Percentiles rank a stretch among this genome's conserved stretches.
Evolutionary conservation across 495 filamentous ascomycete genomes (phyloP).

Genomic region (Aspergillus panamensis): DNA sequence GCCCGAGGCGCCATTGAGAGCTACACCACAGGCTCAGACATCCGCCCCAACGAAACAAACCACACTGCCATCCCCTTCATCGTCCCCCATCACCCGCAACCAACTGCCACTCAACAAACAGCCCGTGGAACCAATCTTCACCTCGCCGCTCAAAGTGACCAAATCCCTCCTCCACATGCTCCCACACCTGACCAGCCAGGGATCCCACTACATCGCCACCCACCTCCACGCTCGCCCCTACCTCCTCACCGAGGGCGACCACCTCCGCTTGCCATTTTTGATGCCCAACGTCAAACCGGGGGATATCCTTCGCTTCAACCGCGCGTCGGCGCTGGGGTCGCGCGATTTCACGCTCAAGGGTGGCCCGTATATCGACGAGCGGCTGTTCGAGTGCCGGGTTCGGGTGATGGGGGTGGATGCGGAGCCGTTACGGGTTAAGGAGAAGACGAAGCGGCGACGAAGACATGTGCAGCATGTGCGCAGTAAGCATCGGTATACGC

Average conservation of each 20-base stretch:
- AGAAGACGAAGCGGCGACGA: conserved; percentile 91
- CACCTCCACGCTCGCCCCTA: conserved; percentile 87
- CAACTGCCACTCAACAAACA: conserved; percentile 32
- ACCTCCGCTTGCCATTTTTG: conserved; percentile 87
- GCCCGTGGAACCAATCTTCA: conserved; percentile 36
- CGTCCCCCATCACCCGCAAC: conserved; percentile 17
- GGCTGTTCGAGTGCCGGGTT: conserved; percentile 78
- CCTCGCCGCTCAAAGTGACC: conserved; percentile 42
- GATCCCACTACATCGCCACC: conserved; percentile 77
- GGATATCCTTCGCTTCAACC: conserved; percentile 80
- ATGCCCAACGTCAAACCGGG: conserved; percentile 81
- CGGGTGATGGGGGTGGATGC: conserved; percentile 80
- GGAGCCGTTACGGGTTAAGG: conserved; percentile 80
- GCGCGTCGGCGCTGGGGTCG: conserved; percentile 72
- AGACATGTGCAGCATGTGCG: conserved; percentile 66
- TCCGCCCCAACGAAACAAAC: conserved; percentile 18
- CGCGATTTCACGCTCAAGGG: conserved; percentile 89
- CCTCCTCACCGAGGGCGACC: conserved; percentile 84
- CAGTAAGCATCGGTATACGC: conserved; percentile 88
- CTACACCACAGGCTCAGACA: conserved; percentile 29
- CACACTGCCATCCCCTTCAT: conserved; percentile 19
- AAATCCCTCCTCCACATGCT: conserved; percentile 63
- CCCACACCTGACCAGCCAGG: conserved; percentile 73
- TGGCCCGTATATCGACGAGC: conserved; percentile 70
- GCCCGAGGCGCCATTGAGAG: conserved; percentile 31